Conservation (phyloP, 345 rosid species). For the Salix viminalis region DNA sequence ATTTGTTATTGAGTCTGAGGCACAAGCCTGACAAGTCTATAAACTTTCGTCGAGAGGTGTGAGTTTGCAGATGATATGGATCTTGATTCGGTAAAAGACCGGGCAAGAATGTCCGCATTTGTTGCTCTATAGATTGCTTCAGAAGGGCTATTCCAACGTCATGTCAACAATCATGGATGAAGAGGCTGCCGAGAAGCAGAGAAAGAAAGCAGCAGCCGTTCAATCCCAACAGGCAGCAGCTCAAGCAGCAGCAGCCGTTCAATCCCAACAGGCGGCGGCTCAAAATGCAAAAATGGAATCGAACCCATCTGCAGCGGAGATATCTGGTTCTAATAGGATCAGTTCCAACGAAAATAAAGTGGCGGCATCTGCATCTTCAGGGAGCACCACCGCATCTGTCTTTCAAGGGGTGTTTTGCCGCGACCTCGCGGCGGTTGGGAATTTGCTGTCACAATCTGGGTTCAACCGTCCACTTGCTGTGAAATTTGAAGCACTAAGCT, state of each 20-base stretch:
- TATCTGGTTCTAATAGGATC: constrained; percentile 17
- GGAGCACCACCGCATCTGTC: constrained; percentile 34
- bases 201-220: constrained; percentile 45
- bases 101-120: constrained; percentile 77
- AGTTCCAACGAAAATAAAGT: constrained; percentile 17
- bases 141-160: constrained; percentile 66
- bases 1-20: constrained; percentile 58
- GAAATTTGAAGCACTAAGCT: constrained; percentile 82
- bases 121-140: constrained; percentile 75
- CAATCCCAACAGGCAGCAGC: constrained; percentile 36
- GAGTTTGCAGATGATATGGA: constrained; percentile 66
- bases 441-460: constrained; percentile 65
- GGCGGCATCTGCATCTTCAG: constrained; percentile 16
- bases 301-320: constrained; percentile 14
- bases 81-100: constrained; percentile 65
- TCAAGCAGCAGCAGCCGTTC: constrained; percentile 41
- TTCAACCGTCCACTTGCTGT: constrained; percentile 72
- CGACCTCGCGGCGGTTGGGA: constrained; percentile 76
- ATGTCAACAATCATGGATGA: constrained; percentile 59
- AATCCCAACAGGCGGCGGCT: constrained; percentile 36
- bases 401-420: constrained; percentile 93
- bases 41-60: constrained; percentile 68
- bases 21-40: constrained; percentile 83
- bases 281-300: constrained; percentile 24
- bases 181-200: constrained; percentile 55